A percentile compares a stretch with the other conserved stretches of the same genome.
Conservation (phyloP, 169 alveolate genomes). For the Perkinsus olseni region DNA sequence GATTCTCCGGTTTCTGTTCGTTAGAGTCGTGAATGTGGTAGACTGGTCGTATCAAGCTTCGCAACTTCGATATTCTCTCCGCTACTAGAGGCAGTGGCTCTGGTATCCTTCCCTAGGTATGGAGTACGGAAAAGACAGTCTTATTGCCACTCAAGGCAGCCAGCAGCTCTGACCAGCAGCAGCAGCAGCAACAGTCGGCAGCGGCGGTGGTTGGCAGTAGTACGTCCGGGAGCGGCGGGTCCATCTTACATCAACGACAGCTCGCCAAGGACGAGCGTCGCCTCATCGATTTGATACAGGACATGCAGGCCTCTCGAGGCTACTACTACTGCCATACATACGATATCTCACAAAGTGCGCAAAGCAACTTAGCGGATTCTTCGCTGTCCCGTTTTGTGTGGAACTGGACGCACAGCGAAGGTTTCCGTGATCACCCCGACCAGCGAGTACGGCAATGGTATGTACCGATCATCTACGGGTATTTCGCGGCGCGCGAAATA, state of each 20-base stretch:
- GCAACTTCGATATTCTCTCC: too few relatives aligned
- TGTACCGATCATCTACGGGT: slow-evolving; percentile 43
- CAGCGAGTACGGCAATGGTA: slow-evolving; percentile 19
- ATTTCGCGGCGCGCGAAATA: slow-evolving; percentile 34
- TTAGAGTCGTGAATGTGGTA: too few relatives aligned
- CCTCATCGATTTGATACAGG: neutral
- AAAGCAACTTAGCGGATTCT: slow-evolving; percentile 17
- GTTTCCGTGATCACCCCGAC: slow-evolving; percentile 14
- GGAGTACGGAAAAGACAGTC: neutral
- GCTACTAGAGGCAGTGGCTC: too few relatives aligned
- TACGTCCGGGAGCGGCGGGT: neutral
- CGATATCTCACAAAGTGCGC: slow-evolving; percentile 38
- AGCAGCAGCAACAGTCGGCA: too few relatives aligned
- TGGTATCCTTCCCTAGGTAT: too few relatives aligned
- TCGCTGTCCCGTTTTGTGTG: slow-evolving; percentile 35
- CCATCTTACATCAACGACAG: neutral
- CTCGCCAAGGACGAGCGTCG: neutral
- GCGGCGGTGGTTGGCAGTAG: too few relatives aligned
- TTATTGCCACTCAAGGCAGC: neutral
- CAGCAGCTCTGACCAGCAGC: too few relatives aligned
- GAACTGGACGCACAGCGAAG: slow-evolving; percentile 36
- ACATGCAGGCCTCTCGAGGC: slow-evolving; percentile 13
- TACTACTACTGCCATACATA: slow-evolving; percentile 52
- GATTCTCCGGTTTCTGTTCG: too few relatives aligned
- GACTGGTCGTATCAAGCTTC: too few relatives aligned